Base-by-base conservation (phyloP, 2,329 filamentous ascomycete species). In the Eurotiales sp. region DNA sequence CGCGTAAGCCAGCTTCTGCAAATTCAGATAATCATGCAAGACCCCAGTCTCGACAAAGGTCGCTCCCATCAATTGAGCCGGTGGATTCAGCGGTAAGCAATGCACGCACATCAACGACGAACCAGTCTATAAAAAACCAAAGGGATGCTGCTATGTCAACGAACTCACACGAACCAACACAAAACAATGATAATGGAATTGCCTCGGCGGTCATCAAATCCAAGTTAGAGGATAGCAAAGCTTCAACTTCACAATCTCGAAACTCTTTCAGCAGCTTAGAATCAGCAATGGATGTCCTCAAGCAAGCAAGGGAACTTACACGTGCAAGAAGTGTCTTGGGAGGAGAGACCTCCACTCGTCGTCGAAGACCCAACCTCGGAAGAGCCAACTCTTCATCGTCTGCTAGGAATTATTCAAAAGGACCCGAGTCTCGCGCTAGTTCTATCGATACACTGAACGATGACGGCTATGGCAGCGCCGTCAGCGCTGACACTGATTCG, bases 381-480 rank as follows among this genome's bases (percentile, higher is more conserved):
- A 65, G 72, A 46, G 72, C 72, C 11, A 61, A 68, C 39, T 75
- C 73, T 6, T 66, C 69, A 45, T 60, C 66, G 15, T 73, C 72
- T 32, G 47, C 55, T 11, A 59, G 61, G 21, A 59, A 61, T 8
- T 50, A 54, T 7, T 61, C 64, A 6, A 56, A 55, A 19, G 52
- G 57, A 3, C 52, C 58, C 17, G 58, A 64, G 37, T 75, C 73
- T 4, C 71, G 74, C 30, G 39, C 74, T 23, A 75, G 73, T 59
- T 77, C 74, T n/a, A 70, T 77, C 50, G 75, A 77, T 53, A 76
- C 74, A 21, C 62, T 77, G 8, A 76, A 77, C 54, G 67, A 73
- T 53, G 69, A 72, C 43, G 69, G 70, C 8, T 67, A 67, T 32
- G 66, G 69, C 30, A 69, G 64, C 32, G 62, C 62, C 22, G 55